Base-by-base conservation (phyloP, 176 grass and related monocot species). In the Avena insularis region DNA sequence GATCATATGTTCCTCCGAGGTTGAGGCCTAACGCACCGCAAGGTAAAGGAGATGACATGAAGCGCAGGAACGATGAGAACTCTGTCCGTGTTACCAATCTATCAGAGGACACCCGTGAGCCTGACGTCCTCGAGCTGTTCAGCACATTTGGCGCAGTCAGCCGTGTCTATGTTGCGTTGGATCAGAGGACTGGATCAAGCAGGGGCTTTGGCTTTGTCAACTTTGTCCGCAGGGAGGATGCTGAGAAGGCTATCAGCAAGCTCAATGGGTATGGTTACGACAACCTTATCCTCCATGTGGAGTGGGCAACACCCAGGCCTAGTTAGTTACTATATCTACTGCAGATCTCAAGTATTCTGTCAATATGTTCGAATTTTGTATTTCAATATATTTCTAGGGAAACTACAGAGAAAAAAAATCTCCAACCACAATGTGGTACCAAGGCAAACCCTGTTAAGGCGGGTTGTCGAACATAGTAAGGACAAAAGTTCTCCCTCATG, bases 231-330 rank as follows among this genome's bases (percentile, higher is more conserved):
- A 43, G 95, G 46, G 46, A 48, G 53, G 89, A 96, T 2, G 94
- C 91, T 0, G 89, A 93, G 60, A 93, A 88, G 82, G 91, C 94
- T 20, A 96, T 92, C 57, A 93, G 90, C 82, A 93, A 96, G 85
- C 91, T 96, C 63, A 96, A 96, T 76, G 94, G 94, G 2, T 96
- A 96, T 79, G 91, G 94, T 50, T 96, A 96, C 60, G 94, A 96
- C 67, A 96, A 96, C 65, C 89, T 96, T 58, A 96, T 96, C 75
- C 87, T 96, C 12, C 78, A 92, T 21, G 91, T 93, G 8, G 94
- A 96, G 79, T 96, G 91, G 94, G 94, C 91, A 27, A 90, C 94
- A 17, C 94, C 94, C 8, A 86, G 91, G 85, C 94, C 94, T 14
- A 66, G 27, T 20, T 92, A 88, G 36, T 71, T 71, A 59, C 8